A percentile compares a stretch with the other conserved stretches of the same genome.
Conservation (phyloP, 225 moss, liverwort and hornwort species). For the Straminergon stramineum region DNA sequence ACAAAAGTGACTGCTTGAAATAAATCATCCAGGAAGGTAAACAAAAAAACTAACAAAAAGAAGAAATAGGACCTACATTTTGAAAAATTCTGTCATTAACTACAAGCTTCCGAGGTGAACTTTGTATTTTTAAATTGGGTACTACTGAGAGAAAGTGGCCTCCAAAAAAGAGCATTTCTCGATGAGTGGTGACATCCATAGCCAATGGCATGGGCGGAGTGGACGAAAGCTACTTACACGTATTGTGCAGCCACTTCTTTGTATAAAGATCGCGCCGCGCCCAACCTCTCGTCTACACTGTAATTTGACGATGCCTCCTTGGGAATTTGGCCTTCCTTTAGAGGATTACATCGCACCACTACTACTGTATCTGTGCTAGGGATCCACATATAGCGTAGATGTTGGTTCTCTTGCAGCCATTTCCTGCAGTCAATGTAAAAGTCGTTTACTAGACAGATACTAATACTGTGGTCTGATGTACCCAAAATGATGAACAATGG, state of each 20-base stretch:
- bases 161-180: neutral
- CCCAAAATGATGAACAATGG: neutral
- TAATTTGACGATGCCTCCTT: conserved; percentile 46
- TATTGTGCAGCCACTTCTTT: conserved; percentile 40
- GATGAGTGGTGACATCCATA: neutral
- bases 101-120: neutral
- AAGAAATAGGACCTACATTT: neutral
- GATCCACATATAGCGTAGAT: conserved; percentile 93
- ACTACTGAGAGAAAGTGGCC: neutral
- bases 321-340: conserved; percentile 40
- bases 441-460: neutral
- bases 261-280: conserved; percentile 44
- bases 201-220: neutral
- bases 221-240: conserved; percentile 25
- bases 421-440: conserved; percentile 44
- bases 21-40: neutral
- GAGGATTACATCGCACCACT: conserved; percentile 73
- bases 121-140: neutral
- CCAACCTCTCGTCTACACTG: conserved; percentile 58
- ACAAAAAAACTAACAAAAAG: neutral
- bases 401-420: conserved; percentile 84
- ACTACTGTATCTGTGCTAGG: conserved; percentile 83
- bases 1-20: neutral
- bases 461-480: neutral
- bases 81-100: neutral